These are phyloP conservation scores for Penicillium paradoxum DNA, from an alignment of 495 filamentous ascomycete species.

Conservation along the genomic window DNA sequence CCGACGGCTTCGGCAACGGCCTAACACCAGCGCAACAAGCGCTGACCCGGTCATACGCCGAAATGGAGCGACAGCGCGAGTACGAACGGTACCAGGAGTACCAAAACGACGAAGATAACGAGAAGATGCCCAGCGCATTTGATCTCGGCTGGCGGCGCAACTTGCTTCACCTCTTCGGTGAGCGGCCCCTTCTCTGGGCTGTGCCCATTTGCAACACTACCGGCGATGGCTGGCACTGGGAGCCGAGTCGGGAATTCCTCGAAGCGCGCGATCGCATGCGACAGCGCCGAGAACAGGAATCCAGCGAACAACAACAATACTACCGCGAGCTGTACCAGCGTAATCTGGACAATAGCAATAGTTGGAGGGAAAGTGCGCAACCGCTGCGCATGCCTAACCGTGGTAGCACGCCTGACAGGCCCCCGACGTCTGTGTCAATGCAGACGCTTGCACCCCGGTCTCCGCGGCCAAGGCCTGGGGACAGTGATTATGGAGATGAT, in stretches of 20 bases:
- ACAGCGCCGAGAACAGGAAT: slow-evolving; percentile 54
- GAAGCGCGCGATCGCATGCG: slow-evolving; percentile 59
- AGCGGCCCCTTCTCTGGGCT: slow-evolving; percentile 62
- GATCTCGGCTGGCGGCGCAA: slow-evolving; percentile 79
- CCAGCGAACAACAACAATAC: slow-evolving; percentile 45
- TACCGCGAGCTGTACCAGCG: slow-evolving; percentile 38
- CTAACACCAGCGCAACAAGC: slow-evolving; percentile 44
- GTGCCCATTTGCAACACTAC: slow-evolving; percentile 79
- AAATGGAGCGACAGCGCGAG: slow-evolving; percentile 67
- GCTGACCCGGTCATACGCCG: slow-evolving; percentile 58
- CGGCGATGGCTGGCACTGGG: slow-evolving; percentile 96
- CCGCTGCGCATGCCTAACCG: slow-evolving; percentile 34
- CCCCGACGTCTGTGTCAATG: slow-evolving; percentile 49
- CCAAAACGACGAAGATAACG: slow-evolving; percentile 78
- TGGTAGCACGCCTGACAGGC: slow-evolving; percentile 49
- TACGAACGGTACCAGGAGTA: slow-evolving; percentile 77
- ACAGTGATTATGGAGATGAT: slow-evolving; percentile 39
- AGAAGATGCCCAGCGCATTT: slow-evolving; percentile 87
- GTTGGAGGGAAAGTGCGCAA: slow-evolving; percentile 27
- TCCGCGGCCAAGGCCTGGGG: slow-evolving; percentile 40
- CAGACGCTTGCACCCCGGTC: slow-evolving; percentile 46
- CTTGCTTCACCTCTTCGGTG: slow-evolving; percentile 77
- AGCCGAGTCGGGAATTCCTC: slow-evolving; percentile 68
- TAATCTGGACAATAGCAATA: slow-evolving; percentile 32
- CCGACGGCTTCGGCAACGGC: slow-evolving; percentile 1